Evolutionary conservation across 2,329 filamentous ascomycete genomes (phyloP), one percentile per base, ranked within the genome.

Genomic region (Ophiostoma novo-ulmi): DNA sequence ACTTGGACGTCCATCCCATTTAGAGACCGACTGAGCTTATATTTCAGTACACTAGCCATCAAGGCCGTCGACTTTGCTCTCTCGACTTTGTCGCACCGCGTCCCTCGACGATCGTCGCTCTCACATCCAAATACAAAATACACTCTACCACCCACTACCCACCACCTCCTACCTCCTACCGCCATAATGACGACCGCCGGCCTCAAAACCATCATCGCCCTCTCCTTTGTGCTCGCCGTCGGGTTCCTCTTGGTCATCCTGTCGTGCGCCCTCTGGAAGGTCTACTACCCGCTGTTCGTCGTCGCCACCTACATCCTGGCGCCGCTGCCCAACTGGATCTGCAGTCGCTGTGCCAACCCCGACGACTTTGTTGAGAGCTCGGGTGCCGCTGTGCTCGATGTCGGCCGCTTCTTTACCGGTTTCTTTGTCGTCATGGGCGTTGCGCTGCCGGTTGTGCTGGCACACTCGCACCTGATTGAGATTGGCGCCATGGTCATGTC

Each of bases 211-310:
- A 99, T 99, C 82, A 99, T 99, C 81, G 93, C 92, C 75, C 91
- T 99, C 76, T 98, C 95, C 79, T 99, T 99, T 83, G 95, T 99
- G 79, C 93, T 99, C 75, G 95, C 95, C 76, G 95, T 99, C 77
- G 95, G 95, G 77, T 99, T 99, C 84, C 92, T 99, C 77, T 93
- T 99, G 76, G 95, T 98, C 76, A 99, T 99, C 81, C 91, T 99
- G 77, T 97, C 94, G 74, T 97, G 94, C 79, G 95, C 95, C 68
- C 88, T 99, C 75, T 99, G 91, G 87, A 87, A 94, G 79, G 92
- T 93, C 81, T 99, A 97, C 87, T 92, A 95, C 77, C 93, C 95
- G 70, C 88, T 99, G 74, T 88, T 98, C 74, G 95, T 99, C 76
- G 95, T 99, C 74, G 94, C 89, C 76, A 98, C 94, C 76, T 99